Percentiles rank a stretch among this genome's conserved stretches.
Evolutionary conservation across 2,329 filamentous ascomycete genomes (phyloP).

Genomic region (Phyllosticta capitalensis): DNA sequence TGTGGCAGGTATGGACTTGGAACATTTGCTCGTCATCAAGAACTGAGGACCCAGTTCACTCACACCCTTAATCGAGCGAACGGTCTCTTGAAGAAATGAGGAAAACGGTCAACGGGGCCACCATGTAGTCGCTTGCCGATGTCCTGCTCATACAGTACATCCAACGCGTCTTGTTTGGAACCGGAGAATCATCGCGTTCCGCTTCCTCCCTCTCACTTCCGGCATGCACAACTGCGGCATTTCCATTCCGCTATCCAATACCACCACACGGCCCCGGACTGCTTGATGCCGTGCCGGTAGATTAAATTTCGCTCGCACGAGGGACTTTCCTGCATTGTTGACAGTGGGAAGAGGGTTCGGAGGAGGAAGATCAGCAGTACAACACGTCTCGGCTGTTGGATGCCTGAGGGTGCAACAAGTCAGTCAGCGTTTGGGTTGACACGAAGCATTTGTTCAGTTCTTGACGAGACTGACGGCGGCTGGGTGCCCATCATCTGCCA

Average conservation of each 20-base stretch:
- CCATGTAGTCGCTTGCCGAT: neutral
- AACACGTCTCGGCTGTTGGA: neutral
- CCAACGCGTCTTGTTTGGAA: neutral
- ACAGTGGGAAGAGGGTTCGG: neutral
- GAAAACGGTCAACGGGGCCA: no score
- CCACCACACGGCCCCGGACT: neutral
- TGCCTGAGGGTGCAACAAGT: neutral
- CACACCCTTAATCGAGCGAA: no score
- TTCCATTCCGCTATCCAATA: neutral
- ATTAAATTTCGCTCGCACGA: neutral
- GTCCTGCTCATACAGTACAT: neutral
- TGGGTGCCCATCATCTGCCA: no score
- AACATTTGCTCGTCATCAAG: no score
- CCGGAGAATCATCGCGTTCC: neutral
- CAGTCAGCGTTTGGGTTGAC: neutral
- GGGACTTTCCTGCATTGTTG: neutral
- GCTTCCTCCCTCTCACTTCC: neutral
- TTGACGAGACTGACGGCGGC: no score
- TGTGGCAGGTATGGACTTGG: no score
- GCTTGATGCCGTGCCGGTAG: neutral
- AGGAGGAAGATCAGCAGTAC: neutral
- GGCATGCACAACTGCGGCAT: neutral
- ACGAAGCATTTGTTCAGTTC: no score
- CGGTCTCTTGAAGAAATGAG: no score
- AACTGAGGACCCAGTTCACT: no score